phyloP scores from a whole-genome alignment of 2,329 filamentous ascomycete species.

The Ceratocystis albifundus region DNA sequence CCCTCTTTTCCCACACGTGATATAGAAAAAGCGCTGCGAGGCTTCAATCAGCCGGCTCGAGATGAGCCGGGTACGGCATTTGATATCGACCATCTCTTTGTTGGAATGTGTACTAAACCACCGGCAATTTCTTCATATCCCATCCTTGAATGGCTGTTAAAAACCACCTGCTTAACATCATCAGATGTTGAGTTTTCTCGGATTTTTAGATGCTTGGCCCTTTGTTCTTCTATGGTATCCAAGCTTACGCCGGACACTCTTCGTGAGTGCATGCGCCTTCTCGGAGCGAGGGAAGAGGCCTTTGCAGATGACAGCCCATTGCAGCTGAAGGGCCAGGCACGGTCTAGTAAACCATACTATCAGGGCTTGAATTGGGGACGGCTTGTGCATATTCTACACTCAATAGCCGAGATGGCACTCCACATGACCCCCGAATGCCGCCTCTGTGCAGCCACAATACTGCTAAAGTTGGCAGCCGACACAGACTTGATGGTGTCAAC shows the following conservation, averaged over 20 bases:
- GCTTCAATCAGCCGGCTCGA: conserved; percentile 34
- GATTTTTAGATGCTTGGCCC: conserved; percentile 13
- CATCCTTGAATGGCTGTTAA: conserved; percentile 54
- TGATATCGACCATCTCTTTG: conserved; percentile 6
- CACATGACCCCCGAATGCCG: conserved; percentile 1
- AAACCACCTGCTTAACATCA: conserved; percentile 39
- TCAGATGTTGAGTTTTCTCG: conserved; percentile 6
- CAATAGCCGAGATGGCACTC: background rate
- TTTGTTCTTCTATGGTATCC: background rate
- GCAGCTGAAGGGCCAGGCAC: conserved; percentile 1
- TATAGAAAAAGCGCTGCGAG: background rate
- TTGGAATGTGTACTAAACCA: conserved; percentile 13
- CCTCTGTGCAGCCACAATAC: background rate
- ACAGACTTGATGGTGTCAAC: conserved; percentile 15
- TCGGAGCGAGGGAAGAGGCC: conserved; percentile 18
- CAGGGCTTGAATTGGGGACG: conserved; percentile 1
- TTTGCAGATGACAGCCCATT: conserved; percentile 9
- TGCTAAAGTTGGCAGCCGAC: conserved; percentile 18
- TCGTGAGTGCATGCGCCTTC: conserved; percentile 15
- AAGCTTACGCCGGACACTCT: conserved; percentile 11
- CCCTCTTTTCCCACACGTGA: background rate
- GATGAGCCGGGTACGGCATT: conserved; percentile 25
- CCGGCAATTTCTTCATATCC: conserved; percentile 44
- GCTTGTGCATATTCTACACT: conserved; percentile 11
- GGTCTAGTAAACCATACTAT: background rate